phyloP scores from a whole-genome alignment of 2,329 filamentous ascomycete genomes.

The Fusarium veterinarium region DNA sequence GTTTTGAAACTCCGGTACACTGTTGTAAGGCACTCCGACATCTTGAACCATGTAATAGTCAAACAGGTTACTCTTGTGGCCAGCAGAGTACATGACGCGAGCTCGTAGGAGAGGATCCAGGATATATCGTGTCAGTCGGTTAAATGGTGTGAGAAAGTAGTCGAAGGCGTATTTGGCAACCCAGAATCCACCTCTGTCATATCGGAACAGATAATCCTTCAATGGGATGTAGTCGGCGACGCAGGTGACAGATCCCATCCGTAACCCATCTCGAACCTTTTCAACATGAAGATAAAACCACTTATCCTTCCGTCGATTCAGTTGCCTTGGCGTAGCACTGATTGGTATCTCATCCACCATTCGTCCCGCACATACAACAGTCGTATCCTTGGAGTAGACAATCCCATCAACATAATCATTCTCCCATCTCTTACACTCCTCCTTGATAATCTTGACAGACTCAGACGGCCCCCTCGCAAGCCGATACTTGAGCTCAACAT shows the following conservation, averaged over 20 bases:
- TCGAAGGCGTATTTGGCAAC: slow-evolving; percentile 70
- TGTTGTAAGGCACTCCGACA: slow-evolving; percentile 62
- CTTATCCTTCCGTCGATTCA: slow-evolving; percentile 70
- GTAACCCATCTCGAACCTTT: slow-evolving; percentile 49
- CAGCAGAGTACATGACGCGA: slow-evolving; percentile 72
- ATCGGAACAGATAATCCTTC: slow-evolving; percentile 76
- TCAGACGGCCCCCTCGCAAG: slow-evolving; percentile 55
- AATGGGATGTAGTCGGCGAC: slow-evolving; percentile 68
- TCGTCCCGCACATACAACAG: slow-evolving; percentile 70
- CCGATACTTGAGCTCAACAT: slow-evolving; percentile 69
- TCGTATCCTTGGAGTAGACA: slow-evolving; percentile 65
- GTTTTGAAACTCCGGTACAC: slow-evolving; percentile 56
- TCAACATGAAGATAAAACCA: slow-evolving; percentile 81
- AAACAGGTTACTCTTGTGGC: slow-evolving; percentile 70
- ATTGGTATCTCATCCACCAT: slow-evolving; percentile 61
- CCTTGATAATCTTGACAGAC: slow-evolving; percentile 57
- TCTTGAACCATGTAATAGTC: slow-evolving; percentile 74
- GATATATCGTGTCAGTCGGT: slow-evolving; percentile 69
- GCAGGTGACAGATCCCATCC: slow-evolving; percentile 30
- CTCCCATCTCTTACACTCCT: slow-evolving; percentile 52
- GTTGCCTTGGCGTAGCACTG: slow-evolving; percentile 53
- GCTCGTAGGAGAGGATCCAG: slow-evolving; percentile 73
- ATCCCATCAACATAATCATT: slow-evolving; percentile 78
- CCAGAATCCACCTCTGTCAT: slow-evolving; percentile 78
- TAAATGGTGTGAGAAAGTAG: slow-evolving; percentile 75